Conservation (phyloP, 1,284 basidiomycete species). For the Grifola frondosa region DNA sequence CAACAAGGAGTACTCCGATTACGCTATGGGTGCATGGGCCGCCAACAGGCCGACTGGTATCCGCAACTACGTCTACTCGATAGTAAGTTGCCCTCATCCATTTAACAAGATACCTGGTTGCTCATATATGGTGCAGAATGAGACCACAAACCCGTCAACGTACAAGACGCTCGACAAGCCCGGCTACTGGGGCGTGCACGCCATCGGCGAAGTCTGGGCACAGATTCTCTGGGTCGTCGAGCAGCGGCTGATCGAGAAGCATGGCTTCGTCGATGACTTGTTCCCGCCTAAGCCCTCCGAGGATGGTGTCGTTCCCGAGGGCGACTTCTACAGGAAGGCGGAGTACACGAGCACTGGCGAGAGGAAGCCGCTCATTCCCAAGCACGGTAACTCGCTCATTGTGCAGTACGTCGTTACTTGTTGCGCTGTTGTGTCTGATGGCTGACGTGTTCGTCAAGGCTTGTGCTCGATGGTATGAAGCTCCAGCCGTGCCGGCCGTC, state of each 20-base stretch:
- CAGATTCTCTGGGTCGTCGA: constrained; percentile 88
- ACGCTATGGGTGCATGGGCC: constrained; percentile 94
- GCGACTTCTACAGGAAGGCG: constrained; percentile 72
- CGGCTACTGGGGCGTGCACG: constrained; percentile 90
- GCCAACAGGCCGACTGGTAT: constrained; percentile 79
- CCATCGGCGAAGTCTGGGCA: constrained; percentile 95
- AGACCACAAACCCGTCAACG: constrained; percentile 82
- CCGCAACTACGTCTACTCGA: constrained; percentile 84
- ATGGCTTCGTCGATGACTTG: constrained; percentile 76
- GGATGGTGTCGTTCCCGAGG: constrained; percentile 60
- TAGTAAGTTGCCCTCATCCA: constrained; percentile 39
- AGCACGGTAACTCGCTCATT: constrained; percentile 88
- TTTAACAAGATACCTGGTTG: not conserved
- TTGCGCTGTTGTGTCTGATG: not conserved
- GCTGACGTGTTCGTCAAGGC: constrained; percentile 32
- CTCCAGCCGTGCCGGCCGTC: constrained; percentile 88
- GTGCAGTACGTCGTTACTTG: constrained; percentile 57
- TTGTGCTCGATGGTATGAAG: constrained; percentile 92
- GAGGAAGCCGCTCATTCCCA: constrained; percentile 72
- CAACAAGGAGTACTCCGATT: constrained; percentile 71
- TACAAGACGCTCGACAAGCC: constrained; percentile 97
- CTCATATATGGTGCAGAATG: constrained; percentile 42
- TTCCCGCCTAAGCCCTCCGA: constrained; percentile 74
- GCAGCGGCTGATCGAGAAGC: constrained; percentile 74
- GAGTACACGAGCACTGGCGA: constrained; percentile 36